Conservation (phyloP, 2,329 filamentous ascomycete genomes). For the Taxawa tesnikishii region DNA sequence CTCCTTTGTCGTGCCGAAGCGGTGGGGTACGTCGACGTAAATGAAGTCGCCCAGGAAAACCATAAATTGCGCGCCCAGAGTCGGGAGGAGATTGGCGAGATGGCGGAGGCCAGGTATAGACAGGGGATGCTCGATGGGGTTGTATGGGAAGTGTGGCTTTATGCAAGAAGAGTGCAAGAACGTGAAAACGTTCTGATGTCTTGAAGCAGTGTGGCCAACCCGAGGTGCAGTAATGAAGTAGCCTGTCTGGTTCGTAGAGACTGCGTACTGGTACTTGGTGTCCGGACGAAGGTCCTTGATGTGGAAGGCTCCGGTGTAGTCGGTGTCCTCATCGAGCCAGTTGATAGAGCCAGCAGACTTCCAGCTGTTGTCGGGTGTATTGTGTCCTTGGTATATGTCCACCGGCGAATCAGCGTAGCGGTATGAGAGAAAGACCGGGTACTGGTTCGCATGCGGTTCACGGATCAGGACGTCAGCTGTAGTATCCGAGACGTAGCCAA, state of each 20-base stretch:
- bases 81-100: constrained; percentile 59
- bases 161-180: constrained; percentile 92
- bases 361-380: constrained; percentile 51
- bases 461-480: constrained; percentile 73
- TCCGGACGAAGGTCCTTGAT: constrained; percentile 58
- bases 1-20: constrained; percentile 58
- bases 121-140: constrained; percentile 67
- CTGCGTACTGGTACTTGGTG: constrained; percentile 67
- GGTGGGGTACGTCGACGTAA: constrained; percentile 76
- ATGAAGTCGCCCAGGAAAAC: constrained; percentile 74
- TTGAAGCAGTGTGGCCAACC: constrained; percentile 46
- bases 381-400: constrained; percentile 42
- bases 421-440: constrained; percentile 64
- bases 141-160: constrained; percentile 83
- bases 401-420: constrained; percentile 23
- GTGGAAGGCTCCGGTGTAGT: constrained; percentile 64
- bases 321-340: constrained; percentile 61
- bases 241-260: constrained; percentile 78
- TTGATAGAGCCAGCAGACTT: constrained; percentile 52
- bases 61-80: constrained; percentile 61
- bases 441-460: constrained; percentile 62
- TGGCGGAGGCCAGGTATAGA: constrained; percentile 69
- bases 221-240: constrained; percentile 68
- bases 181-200: constrained; percentile 54
- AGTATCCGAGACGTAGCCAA: constrained; percentile 74